Evolutionary conservation across 176 grass and related monocot genomes (phyloP).

Genomic region (Secale cereale): DNA sequence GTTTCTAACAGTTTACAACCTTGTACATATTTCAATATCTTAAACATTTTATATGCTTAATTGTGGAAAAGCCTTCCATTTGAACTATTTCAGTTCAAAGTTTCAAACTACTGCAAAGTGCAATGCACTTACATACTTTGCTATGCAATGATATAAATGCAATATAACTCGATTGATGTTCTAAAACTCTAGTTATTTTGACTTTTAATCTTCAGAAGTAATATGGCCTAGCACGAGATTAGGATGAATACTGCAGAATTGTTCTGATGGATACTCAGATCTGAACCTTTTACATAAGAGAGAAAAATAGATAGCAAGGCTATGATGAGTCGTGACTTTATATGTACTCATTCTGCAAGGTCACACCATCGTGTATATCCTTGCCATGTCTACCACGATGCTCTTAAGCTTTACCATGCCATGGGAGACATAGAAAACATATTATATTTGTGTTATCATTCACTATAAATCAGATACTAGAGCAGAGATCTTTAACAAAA

Average conservation of each 20-base stretch:
- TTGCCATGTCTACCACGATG: not conserved
- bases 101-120: constrained; percentile 6
- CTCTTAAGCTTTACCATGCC: not conserved
- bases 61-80: not conserved
- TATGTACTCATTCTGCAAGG: not conserved
- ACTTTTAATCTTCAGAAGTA: not conserved
- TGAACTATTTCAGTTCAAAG: not conserved
- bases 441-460: not conserved
- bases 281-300: not conserved
- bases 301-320: not conserved
- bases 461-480: not conserved
- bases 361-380: not conserved
- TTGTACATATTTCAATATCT: not conserved
- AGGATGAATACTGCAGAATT: not conserved
- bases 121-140: not conserved
- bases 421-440: not conserved
- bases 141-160: not conserved
- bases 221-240: not conserved
- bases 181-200: not conserved
- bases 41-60: not conserved
- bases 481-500: not conserved
- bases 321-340: not conserved
- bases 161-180: not conserved
- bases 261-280: not conserved
- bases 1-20: not conserved